Conservation (phyloP, 2,329 filamentous ascomycete species). For the Fusarium torulosum region DNA sequence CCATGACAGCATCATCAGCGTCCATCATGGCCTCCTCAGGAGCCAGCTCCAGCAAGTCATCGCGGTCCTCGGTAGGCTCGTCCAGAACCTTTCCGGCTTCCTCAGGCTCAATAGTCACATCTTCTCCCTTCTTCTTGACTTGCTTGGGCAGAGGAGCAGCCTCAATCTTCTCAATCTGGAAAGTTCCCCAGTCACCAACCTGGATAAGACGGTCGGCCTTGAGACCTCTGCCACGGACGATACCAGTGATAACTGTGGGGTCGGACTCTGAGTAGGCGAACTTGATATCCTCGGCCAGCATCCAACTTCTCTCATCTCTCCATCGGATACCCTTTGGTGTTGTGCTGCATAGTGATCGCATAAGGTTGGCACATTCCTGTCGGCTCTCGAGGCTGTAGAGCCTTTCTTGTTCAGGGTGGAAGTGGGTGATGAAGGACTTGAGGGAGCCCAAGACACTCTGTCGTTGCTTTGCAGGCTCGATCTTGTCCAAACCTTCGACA, state of each 20-base stretch:
- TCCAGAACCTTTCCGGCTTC: conserved; percentile 72
- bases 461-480: conserved; percentile 84
- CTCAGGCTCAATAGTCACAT: conserved; percentile 80
- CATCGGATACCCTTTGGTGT: conserved; percentile 95
- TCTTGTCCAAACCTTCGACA: conserved; percentile 81
- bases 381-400: conserved; percentile 88
- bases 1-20: conserved; percentile 62
- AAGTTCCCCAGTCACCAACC: conserved; percentile 93
- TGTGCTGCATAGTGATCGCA: conserved; percentile 90
- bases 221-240: conserved; percentile 85
- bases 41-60: conserved; percentile 85
- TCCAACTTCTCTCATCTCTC: conserved; percentile 96
- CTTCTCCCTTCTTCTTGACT: conserved; percentile 71
- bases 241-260: conserved; percentile 83
- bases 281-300: conserved; percentile 85
- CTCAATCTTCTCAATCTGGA: conserved; percentile 90
- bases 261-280: conserved; percentile 73
- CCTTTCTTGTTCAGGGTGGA: conserved; percentile 92
- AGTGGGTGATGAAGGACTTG: conserved; percentile 93
- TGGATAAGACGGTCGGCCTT: conserved; percentile 93
- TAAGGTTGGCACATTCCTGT: conserved; percentile 91
- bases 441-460: conserved; percentile 83
- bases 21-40: conserved; percentile 87
- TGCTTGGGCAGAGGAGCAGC: conserved; percentile 76
- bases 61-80: conserved; percentile 80